Percentiles rank a stretch among this genome's conserved stretches.
These are phyloP conservation scores for Taxillus chinensis DNA, from an alignment of 164 flowering plant genomes.

Conservation along the genomic window DNA sequence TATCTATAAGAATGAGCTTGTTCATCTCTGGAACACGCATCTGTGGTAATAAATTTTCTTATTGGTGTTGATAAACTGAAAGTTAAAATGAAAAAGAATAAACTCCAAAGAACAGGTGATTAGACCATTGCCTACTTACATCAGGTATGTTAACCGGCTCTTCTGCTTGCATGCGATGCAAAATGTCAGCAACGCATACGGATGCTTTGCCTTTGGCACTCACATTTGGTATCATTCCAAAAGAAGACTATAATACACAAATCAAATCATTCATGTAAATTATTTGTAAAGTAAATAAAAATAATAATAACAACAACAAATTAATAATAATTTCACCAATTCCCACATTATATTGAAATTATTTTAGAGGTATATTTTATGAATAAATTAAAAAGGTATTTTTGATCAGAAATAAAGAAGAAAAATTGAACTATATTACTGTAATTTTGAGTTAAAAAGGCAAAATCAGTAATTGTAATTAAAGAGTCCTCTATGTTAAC, in stretches of 20 bases:
- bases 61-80: neutral
- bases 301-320: neutral
- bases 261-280: no score
- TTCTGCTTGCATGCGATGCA: slow-evolving; percentile 76
- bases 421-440: no score
- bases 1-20: slow-evolving; percentile 75
- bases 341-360: no score
- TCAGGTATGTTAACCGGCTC: slow-evolving; percentile 71
- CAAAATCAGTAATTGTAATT: no score
- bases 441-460: no score
- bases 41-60: slow-evolving; percentile 29
- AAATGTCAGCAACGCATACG: slow-evolving; percentile 74
- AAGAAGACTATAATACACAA: slow-evolving; percentile 41
- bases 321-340: neutral
- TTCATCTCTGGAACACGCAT: slow-evolving; percentile 70
- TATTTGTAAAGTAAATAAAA: neutral
- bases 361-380: no score
- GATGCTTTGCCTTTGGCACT: slow-evolving; percentile 96
- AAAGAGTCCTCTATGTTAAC: no score
- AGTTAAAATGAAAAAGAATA: neutral
- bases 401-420: no score
- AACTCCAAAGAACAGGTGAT: slow-evolving; percentile 1
- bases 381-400: no score
- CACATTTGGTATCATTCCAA: slow-evolving; percentile 85
- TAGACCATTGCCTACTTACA: slow-evolving; percentile 28